Percentiles rank a stretch among this genome's conserved stretches.
These are phyloP conservation scores for Phaeosphaeriaceae sp. DNA, from an alignment of 2,329 filamentous ascomycete species.

Conservation along the genomic window DNA sequence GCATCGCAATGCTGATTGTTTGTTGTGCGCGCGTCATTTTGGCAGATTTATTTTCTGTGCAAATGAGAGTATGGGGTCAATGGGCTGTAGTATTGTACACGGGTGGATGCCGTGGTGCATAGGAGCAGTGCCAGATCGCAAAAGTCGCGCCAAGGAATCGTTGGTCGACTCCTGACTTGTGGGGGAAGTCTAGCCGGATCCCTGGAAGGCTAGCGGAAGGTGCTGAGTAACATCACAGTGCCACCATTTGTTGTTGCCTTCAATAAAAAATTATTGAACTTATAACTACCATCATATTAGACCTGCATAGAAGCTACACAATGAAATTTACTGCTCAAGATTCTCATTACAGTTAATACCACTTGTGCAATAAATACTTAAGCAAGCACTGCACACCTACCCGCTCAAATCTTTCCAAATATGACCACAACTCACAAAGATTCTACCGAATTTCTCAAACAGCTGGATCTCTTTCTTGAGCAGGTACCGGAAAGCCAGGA, in stretches of 20 bases:
- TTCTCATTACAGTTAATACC: conserved; percentile 8
- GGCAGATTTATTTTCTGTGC: conserved; percentile 22
- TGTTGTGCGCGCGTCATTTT: conserved; percentile 94
- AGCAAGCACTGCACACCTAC: conserved; percentile 4
- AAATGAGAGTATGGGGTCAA: conserved; percentile 33
- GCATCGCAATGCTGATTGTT: conserved; percentile 84
- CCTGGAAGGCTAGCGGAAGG: conserved; percentile 12
- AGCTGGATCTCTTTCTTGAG: conserved; percentile 24
- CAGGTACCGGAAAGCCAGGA: conserved; percentile 20
- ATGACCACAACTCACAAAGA: not conserved
- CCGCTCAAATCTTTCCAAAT: not conserved
- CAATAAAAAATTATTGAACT: not conserved
- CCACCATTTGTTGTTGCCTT: conserved; percentile 7
- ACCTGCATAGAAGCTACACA: not conserved
- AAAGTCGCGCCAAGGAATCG: conserved; percentile 33
- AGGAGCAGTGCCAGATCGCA: conserved; percentile 34
- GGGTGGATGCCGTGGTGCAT: conserved; percentile 19
- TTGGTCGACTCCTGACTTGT: conserved; percentile 11
- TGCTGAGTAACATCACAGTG: no score
- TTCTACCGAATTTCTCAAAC: conserved; percentile 17
- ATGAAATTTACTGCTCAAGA: conserved; percentile 1
- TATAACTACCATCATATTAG: not conserved
- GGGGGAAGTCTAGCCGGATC: conserved; percentile 24
- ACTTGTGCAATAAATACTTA: conserved; percentile 16
- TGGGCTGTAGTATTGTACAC: not conserved